Evolutionary conservation across 106 monocot genomes (phyloP).

Genomic region (Dioscorea dumetorum): DNA sequence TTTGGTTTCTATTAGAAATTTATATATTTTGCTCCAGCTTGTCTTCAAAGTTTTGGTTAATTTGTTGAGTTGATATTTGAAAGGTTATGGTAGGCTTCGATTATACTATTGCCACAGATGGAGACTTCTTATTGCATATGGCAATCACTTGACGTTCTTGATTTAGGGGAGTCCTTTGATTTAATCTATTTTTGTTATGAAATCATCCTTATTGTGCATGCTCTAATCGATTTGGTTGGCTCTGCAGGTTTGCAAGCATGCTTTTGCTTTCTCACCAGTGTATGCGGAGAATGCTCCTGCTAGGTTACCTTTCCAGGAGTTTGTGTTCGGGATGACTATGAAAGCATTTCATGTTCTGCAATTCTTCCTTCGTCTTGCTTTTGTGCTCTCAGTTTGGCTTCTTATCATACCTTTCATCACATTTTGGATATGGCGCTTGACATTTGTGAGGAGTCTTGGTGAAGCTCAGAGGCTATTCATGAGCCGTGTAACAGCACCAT

Average conservation of each 20-base stretch:
- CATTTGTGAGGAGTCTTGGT: constrained; percentile 87
- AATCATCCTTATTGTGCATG: too few species aligned
- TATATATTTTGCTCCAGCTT: too few species aligned
- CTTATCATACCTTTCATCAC: constrained; percentile 98
- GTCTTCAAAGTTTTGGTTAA: too few species aligned
- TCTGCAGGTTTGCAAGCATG: constrained; percentile 92
- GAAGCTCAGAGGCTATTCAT: constrained; percentile 94
- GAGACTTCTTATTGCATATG: not conserved
- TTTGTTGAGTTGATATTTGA: not conserved
- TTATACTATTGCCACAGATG: not conserved
- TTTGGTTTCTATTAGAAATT: too few species aligned
- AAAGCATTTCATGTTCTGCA: constrained; percentile 90
- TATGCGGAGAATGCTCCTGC: constrained; percentile 93
- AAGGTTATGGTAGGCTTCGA: not conserved
- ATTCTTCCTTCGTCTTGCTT: constrained; percentile 84
- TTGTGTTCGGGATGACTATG: constrained; percentile 86
- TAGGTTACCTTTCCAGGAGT: constrained; percentile 90
- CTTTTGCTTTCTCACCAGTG: constrained; percentile 94
- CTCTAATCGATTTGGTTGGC: not conserved
- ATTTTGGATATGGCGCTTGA: constrained; percentile 97
- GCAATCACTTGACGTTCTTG: not conserved
- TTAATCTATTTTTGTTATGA: too few species aligned
- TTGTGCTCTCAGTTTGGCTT: constrained; percentile 99
- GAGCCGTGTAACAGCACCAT: constrained; percentile 69
- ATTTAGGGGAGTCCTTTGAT: not conserved